Conservation (phyloP, 2,329 filamentous ascomycete species). For the Colletotrichum lupini region DNA sequence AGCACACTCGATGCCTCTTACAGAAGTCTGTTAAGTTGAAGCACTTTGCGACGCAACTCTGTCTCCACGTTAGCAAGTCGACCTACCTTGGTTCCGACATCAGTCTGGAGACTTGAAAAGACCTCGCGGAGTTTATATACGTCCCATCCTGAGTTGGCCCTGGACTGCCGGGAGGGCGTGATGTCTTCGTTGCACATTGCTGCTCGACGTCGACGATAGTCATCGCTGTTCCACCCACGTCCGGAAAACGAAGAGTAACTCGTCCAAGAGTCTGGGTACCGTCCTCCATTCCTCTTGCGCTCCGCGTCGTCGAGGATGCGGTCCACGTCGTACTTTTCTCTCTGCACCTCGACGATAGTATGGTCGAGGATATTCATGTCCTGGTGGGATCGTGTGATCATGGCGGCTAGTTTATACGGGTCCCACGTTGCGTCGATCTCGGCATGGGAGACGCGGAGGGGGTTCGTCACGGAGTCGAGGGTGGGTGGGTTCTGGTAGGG, state of each 20-base stretch:
- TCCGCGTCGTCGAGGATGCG: constrained; percentile 70
- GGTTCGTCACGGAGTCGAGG: background rate
- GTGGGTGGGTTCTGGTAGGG: background rate
- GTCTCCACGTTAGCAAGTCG: background rate
- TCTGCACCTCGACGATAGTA: constrained; percentile 66
- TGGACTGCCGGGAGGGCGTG: background rate
- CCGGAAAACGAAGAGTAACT: background rate
- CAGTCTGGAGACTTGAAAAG: background rate
- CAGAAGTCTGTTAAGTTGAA: too few relatives aligned
- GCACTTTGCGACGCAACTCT: background rate
- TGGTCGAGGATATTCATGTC: constrained; percentile 86
- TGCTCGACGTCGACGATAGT: background rate
- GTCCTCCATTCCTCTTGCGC: constrained; percentile 82
- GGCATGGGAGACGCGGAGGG: constrained; percentile 56
- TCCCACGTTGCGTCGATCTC: constrained; percentile 55
- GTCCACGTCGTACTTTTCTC: constrained; percentile 51
- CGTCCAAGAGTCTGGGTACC: background rate
- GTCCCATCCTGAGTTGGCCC: background rate
- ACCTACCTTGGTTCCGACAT: background rate
- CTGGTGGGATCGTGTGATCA: constrained; percentile 55
- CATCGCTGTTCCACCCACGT: background rate
- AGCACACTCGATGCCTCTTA: background rate
- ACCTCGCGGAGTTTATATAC: background rate
- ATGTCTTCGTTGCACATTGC: background rate
- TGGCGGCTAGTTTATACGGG: constrained; percentile 36